Evolutionary conservation across 805 yeast species (phyloP).

Genomic region (Candida ortonii): DNA sequence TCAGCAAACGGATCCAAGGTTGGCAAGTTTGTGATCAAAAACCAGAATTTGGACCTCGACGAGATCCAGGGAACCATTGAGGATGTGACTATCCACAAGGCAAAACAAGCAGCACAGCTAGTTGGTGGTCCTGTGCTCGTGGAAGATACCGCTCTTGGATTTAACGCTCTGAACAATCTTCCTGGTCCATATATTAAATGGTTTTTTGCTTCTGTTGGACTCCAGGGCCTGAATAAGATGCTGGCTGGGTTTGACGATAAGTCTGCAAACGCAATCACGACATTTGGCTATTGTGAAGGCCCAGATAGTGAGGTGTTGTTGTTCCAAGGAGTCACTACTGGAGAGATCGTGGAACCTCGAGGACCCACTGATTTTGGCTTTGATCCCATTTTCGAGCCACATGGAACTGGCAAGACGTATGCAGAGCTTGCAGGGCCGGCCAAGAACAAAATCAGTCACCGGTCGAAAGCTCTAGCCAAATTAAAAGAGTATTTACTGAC

Average conservation of each 20-base stretch:
- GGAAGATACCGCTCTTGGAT: conserved; percentile 91
- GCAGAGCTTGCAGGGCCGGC: conserved; percentile 81
- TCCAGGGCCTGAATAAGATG: conserved; percentile 73
- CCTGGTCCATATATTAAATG: conserved; percentile 94
- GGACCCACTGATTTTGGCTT: conserved; percentile 90
- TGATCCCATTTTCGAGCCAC: conserved; percentile 89
- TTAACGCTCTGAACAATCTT: conserved; percentile 69
- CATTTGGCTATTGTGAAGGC: conserved; percentile 87
- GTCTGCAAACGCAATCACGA: conserved; percentile 83
- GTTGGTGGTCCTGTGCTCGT: conserved; percentile 81
- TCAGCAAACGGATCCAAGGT: conserved; percentile 35
- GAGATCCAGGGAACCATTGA: conserved; percentile 89
- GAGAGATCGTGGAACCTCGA: conserved; percentile 70
- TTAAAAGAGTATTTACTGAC: conserved; percentile 47
- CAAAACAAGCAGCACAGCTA: conserved; percentile 63
- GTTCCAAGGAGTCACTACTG: conserved; percentile 83
- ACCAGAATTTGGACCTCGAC: conserved; percentile 72
- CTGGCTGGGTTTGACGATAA: conserved; percentile 79
- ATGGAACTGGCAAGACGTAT: conserved; percentile 69
- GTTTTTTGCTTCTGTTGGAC: conserved; percentile 78
- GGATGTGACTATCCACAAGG: conserved; percentile 79
- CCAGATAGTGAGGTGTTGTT: conserved; percentile 69
- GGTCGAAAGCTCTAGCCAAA: conserved; percentile 78
- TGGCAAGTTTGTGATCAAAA: conserved; percentile 53
- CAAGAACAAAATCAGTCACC: conserved; percentile 83